A percentile compares a stretch with the other conserved stretches of the same genome.
phyloP scores from a whole-genome alignment of 2,329 filamentous ascomycete species.

The Xylaria sp. region DNA sequence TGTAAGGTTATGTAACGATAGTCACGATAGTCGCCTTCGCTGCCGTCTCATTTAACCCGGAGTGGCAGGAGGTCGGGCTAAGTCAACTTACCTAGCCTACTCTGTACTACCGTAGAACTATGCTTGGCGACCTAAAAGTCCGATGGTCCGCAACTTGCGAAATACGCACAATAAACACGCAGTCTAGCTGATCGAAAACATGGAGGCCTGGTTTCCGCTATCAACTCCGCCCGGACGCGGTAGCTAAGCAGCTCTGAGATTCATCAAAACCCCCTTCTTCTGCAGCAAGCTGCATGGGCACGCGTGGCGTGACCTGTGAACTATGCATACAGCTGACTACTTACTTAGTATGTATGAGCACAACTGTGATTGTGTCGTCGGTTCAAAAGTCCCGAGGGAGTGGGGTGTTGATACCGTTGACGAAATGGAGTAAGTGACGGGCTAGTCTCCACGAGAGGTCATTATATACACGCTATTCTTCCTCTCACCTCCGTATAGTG shows the following conservation, averaged over 20 bases:
- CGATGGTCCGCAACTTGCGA: slow-evolving; percentile 27
- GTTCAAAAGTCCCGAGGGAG: not conserved
- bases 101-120: not conserved
- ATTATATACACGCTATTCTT: not conserved
- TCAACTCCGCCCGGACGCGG: slow-evolving; percentile 4
- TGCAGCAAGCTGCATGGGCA: slow-evolving; percentile 10
- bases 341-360: too few species aligned
- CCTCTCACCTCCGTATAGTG: not conserved
- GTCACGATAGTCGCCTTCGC: not conserved
- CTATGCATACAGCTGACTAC: not conserved
- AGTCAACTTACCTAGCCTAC: not conserved
- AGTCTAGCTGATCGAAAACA: not conserved
- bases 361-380: not conserved
- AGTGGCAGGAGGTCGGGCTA: slow-evolving; percentile 3
- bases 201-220: not conserved
- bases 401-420: not conserved
- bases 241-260: not conserved
- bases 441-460: not conserved
- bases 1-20: slow-evolving; percentile 7
- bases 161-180: slow-evolving; percentile 25
- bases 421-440: not conserved
- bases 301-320: slow-evolving; percentile 7
- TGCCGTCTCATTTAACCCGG: not conserved
- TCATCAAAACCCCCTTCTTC: not conserved
- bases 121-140: slow-evolving; percentile 9